Evolutionary conservation across 2,329 filamentous ascomycete species (phyloP).

Genomic region (Polytolypa hystricis): DNA sequence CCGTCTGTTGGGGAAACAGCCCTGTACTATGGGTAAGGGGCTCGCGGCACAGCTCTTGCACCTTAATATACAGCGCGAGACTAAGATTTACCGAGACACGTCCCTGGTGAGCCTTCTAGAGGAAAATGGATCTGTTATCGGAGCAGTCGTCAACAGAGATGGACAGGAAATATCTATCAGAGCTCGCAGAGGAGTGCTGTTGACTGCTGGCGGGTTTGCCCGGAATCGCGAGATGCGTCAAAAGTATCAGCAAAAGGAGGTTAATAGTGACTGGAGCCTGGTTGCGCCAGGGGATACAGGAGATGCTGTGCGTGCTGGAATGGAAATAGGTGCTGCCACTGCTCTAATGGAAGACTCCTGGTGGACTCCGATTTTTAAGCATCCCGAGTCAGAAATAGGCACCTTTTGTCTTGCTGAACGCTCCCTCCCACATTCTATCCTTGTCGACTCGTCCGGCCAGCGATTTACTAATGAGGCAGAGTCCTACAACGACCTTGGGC

Average conservation of each 20-base stretch:
- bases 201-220: slow-evolving; percentile 28
- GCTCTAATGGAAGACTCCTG: slow-evolving; percentile 25
- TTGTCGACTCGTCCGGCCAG: slow-evolving; percentile 23
- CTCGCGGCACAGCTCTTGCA: slow-evolving; percentile 13
- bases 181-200: slow-evolving; percentile 21
- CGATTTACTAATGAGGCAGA: slow-evolving; percentile 28
- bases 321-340: slow-evolving; percentile 20
- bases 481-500: slow-evolving; percentile 20
- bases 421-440: slow-evolving; percentile 23
- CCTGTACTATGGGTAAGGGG: slow-evolving; percentile 15
- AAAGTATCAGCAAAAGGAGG: slow-evolving; percentile 13
- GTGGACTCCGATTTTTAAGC: slow-evolving; percentile 24
- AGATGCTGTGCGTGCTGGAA: slow-evolving; percentile 17
- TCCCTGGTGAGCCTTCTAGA: slow-evolving; percentile 9
- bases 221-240: slow-evolving; percentile 22
- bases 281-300: slow-evolving; percentile 18
- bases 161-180: slow-evolving; percentile 16
- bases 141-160: slow-evolving; percentile 16
- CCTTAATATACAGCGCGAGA: slow-evolving; percentile 7
- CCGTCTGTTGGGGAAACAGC: slow-evolving; percentile 10
- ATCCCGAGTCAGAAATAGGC: slow-evolving; percentile 14
- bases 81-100: slow-evolving; percentile 8
- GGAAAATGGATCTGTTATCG: slow-evolving; percentile 13
- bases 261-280: slow-evolving; percentile 12
- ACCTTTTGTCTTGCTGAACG: slow-evolving; percentile 21